Base-by-base conservation (phyloP, 1,139 yeast species). In the Yamadazyma diddensiae region DNA sequence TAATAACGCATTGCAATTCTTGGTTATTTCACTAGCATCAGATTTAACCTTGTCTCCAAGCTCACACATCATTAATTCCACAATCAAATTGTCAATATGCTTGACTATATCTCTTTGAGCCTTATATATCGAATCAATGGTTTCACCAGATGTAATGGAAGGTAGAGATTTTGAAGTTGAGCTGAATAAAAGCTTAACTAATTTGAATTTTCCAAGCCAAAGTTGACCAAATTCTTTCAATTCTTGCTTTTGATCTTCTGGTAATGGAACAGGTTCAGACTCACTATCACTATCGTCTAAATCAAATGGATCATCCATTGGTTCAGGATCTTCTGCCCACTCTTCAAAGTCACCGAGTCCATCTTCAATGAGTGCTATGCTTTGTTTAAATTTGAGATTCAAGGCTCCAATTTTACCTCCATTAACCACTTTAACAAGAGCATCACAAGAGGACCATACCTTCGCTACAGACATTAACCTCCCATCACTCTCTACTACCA, bases 261-360 rank as follows among this genome's bases (percentile, higher is more conserved):
- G 46, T 2, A 52, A 53, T 1, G 55, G 50, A 1, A 53, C 63
- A 3, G 59, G 66, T 7, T 50, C 59, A 7, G 15, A 7, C 6
- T 22, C 52, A 22, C 13, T n/a, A 8, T 39, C 43, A 6, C 47
- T 55, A 21, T 58, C 66, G 64, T 64, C 39, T 8, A 61, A 52
- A 3, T 52, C 55, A 48, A 66, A 66, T 3, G 69, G 68, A 55
- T 77, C 80, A 13, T 60, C 62, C 32, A 60, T 65, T 4, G 62
- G 62, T 22, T 60, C 62, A 0, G 90, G 90, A 42, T 79, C 68
- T 37, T 76, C 73, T 1, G 77, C 51, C 86, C 88, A 82, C 39
- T 77, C 84, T 11, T 62, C 73, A 38, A 80, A 70, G 44, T 82
- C 47, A 8, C 70, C 77, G 21, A 75, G 59, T 0, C 83, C 84